Evolutionary conservation across 108 stramenopile genomes (phyloP), one percentile per base, ranked within the genome.

Genomic region (Conticribra weissflogii): DNA sequence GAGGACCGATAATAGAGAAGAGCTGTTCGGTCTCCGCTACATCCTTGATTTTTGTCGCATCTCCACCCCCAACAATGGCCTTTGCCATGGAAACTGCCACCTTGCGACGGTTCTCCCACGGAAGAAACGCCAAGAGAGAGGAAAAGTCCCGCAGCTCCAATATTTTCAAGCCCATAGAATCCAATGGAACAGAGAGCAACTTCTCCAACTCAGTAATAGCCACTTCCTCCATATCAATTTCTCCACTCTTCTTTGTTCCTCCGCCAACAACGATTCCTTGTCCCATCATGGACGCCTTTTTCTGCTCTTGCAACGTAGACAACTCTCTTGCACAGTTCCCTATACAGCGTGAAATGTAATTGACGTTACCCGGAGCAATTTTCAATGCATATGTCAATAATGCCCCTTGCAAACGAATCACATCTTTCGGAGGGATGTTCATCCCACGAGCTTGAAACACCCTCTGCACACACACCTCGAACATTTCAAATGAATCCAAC

Each of bases 361-460:
- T 93, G 41, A 96, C 68, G 63, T 91, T 83, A 33, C 88, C 92
- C n/a, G 95, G 94, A 75, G 95, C 95, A 78, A 96, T 97, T 54
- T 94, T 92, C 24, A 97, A 77, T 16, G 96, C 87, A 68, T 96
- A 99, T 50, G 88, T 78, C 59, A 98, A 71, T 31, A 99, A 70
- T 0, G 90, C 83, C n/a, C 89, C 87, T 58, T 98, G 95, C 41
- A 99, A 77, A 55, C 96, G 96, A 54, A 99, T 85, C 3, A 96
- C 88, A 70, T 98, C 97, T 66, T 88, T 88, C 25, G 88, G 68
- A 2, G 87, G 82, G 30, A 88, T 76, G 59, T 85, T 88, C 47
- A 85, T 71, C 17, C 97, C 97, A 22, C 89, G 78, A 1, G 93
- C 88, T 78, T 94, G 88, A 54, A 96, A 87, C 17, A 98, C 88